phyloP scores from a whole-genome alignment of 768 basidiomycete species.

The Rossbeevera mucosa region DNA sequence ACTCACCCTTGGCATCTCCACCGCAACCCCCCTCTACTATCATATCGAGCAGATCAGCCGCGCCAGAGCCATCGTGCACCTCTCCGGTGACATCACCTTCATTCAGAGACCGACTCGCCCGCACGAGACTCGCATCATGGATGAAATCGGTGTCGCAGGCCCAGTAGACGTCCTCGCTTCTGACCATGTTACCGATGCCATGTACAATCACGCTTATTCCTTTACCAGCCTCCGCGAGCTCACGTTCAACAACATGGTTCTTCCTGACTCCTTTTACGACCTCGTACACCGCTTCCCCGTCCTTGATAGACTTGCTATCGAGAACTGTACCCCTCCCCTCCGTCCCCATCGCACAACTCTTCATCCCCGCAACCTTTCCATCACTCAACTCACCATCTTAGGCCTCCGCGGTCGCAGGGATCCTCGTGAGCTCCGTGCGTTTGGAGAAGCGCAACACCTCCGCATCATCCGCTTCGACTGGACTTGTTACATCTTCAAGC shows the following conservation, averaged over 20 bases:
- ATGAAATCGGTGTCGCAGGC: constrained; percentile 16
- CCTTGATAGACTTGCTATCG: constrained; percentile 38
- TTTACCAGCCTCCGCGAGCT: constrained; percentile 38
- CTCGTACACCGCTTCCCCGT: constrained; percentile 35
- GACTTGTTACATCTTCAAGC: constrained; percentile 37
- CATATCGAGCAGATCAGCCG: constrained; percentile 30
- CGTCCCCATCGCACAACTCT: constrained; percentile 13
- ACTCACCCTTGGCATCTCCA: constrained; percentile 28
- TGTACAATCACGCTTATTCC: constrained; percentile 15
- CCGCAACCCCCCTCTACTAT: constrained; percentile 8
- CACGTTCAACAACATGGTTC: constrained; percentile 34
- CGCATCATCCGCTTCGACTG: constrained; percentile 42
- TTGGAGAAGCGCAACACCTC: constrained; percentile 35
- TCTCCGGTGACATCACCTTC: constrained; percentile 11
- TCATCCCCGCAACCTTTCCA: constrained; percentile 36
- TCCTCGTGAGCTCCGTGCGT: constrained; percentile 25
- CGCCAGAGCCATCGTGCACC: constrained; percentile 21
- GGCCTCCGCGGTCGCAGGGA: constrained; percentile 32
- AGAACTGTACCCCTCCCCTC: constrained; percentile 34
- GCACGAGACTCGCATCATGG: constrained; percentile 26
- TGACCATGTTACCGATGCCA: constrained; percentile 10
- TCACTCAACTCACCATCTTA: constrained; percentile 40
- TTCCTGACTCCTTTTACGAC: constrained; percentile 34
- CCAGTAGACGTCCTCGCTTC: constrained; percentile 23
- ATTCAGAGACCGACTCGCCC: constrained; percentile 17